phyloP scores from a whole-genome alignment of 73 alveolate species.

The Paramecium octaurelia region DNA sequence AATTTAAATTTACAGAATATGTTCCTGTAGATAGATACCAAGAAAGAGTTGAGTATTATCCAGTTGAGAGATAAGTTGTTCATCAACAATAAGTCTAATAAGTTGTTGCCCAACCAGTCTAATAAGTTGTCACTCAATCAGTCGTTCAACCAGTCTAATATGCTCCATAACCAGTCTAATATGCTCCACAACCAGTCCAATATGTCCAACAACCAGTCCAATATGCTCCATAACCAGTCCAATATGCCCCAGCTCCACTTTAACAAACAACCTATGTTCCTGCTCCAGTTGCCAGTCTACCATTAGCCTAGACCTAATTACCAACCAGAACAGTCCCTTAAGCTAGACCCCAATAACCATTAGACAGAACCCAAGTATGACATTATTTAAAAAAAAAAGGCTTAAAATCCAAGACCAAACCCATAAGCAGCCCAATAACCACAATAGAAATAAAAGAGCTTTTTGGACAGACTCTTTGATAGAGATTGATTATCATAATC shows the following conservation, averaged over 20 bases:
- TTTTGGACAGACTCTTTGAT: conserved; percentile 29
- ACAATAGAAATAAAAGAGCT: conserved; percentile 26
- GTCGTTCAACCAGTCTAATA: conserved; percentile 23
- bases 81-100: conserved; percentile 30
- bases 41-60: conserved; percentile 61
- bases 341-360: conserved; percentile 17
- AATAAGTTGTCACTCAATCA: neutral
- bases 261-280: neutral
- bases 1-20: conserved; percentile 33
- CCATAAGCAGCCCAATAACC: neutral
- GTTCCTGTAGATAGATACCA: conserved; percentile 58
- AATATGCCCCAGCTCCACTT: neutral
- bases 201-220: neutral
- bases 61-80: conserved; percentile 58
- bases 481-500: conserved; percentile 26
- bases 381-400: neutral
- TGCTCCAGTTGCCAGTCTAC: neutral
- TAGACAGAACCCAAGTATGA: conserved; percentile 20
- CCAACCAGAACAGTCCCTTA: neutral
- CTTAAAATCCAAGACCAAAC: neutral
- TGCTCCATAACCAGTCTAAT: neutral
- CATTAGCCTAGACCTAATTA: neutral
- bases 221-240: neutral
- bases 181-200: neutral
- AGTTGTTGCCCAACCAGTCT: neutral